Evolutionary conservation across 2,329 filamentous ascomycete genomes (phyloP).

Genomic region (Aspergillus flavus): DNA sequence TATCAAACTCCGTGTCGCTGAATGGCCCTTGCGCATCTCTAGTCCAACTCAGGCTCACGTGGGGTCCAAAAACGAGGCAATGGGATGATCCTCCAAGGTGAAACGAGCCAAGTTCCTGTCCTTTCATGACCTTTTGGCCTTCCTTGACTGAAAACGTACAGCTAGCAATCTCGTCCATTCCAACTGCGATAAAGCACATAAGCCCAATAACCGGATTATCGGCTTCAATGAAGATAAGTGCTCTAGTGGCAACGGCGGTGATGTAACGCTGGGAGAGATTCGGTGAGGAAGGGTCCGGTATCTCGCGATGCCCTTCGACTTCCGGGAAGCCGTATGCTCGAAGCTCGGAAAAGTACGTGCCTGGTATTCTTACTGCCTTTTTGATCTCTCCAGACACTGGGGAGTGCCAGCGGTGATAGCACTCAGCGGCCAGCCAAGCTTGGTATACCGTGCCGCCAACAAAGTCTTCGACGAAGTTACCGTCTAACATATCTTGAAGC

Average conservation of each 20-base stretch:
- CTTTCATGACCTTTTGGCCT: conserved; percentile 66
- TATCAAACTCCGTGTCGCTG: conserved; percentile 2
- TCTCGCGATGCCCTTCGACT: not conserved
- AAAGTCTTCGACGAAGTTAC: conserved; percentile 56
- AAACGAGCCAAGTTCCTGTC: conserved; percentile 71
- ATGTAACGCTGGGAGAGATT: conserved; percentile 62
- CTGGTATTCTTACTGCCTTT: conserved; percentile 57
- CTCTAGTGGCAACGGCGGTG: conserved; percentile 64
- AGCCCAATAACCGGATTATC: conserved; percentile 65
- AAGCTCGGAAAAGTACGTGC: conserved; percentile 64
- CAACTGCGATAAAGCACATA: conserved; percentile 67
- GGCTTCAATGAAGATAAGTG: conserved; percentile 67
- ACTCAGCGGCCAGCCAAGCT: conserved; percentile 64
- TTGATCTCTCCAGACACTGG: conserved; percentile 62
- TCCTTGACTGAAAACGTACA: conserved; percentile 68
- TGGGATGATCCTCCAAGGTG: conserved; percentile 71
- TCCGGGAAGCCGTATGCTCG: conserved; percentile 41
- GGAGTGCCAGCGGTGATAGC: conserved; percentile 69
- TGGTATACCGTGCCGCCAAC: conserved; percentile 66
- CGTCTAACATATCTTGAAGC: conserved; percentile 58
- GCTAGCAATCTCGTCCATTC: conserved; percentile 72
- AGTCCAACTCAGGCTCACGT: too few species aligned
- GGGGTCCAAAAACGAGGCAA: conserved; percentile 59
- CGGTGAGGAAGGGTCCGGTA: conserved; percentile 26
- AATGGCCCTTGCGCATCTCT: too few species aligned